Evolutionary conservation across 2,329 filamentous ascomycete genomes (phyloP), one percentile per base, ranked within the genome.

Genomic region (Sporothrix protearum): DNA sequence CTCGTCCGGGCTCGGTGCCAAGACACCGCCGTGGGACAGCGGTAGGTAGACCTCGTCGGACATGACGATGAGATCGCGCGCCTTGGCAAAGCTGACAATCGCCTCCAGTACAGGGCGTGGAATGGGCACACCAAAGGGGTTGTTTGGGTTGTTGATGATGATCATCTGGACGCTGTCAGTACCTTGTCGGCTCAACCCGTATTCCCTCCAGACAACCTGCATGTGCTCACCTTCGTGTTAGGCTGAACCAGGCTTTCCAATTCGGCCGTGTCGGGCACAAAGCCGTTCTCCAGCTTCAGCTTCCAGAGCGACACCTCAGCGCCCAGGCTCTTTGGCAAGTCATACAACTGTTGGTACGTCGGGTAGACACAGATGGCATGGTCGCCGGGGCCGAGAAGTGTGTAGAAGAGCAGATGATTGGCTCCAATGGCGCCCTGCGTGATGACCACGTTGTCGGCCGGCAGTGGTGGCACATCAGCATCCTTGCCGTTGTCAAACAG

Each of bases 361-460:
- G 94, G 93, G 78, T 94, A 92, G 72, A 96, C 91, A 77, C 92
- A 96, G 72, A 97, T 86, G 63, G 95, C 91, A 83, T 97, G 93
- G 77, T 97, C 92, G 0, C 89, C 91, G 0, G 89, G 87, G 0
- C 88, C 87, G 1, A 96, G 78, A 7, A 96, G 83, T 0, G 90
- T 84, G 79, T 94, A 94, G 8, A 96, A 85, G 2, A 89, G 82
- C n/a, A 96, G 81, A 76, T 93, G 92, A 77, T 97, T 97, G n/a
- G 93, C 93, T 6, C 88, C 85, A 68, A 96, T 96, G 16, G 92
- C 93, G 10, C 94, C 94, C 39, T 91, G 88, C 0, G 92, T 93
- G 72, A 95, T 89, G 69, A 96, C 80, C 53, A 97, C 85, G 76
- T 91, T 89, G 19, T 93, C 88, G 0, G 77, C 71, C 0, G 77